A percentile compares a stretch with the other conserved stretches of the same genome.
Evolutionary conservation across 495 filamentous ascomycete species (phyloP).

Genomic region (Penicillium soppii): DNA sequence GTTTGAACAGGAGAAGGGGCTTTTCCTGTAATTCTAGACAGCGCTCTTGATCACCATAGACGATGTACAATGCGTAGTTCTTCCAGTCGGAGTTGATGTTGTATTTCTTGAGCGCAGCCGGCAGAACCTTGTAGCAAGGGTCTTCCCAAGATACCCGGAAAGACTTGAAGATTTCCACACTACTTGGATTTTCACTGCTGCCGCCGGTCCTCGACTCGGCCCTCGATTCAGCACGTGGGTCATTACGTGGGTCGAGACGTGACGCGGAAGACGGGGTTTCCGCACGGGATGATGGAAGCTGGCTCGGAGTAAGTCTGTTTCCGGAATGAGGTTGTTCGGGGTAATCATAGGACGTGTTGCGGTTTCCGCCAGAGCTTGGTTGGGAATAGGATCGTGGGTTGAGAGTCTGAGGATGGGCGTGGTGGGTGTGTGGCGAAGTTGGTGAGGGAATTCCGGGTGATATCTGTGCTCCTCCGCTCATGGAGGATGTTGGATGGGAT

Average conservation of each 20-base stretch:
- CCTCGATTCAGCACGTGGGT: slow-evolving; percentile 20
- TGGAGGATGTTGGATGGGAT: slow-evolving; percentile 67
- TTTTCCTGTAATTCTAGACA: slow-evolving; percentile 90
- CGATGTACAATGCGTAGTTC: slow-evolving; percentile 95
- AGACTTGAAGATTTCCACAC: slow-evolving; percentile 95
- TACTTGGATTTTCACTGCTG: slow-evolving; percentile 30
- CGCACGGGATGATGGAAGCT: slow-evolving; percentile 38
- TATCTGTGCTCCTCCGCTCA: slow-evolving; percentile 67
- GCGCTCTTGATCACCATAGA: slow-evolving; percentile 94
- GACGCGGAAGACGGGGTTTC: slow-evolving; percentile 30
- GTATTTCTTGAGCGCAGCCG: slow-evolving; percentile 94
- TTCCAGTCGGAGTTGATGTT: slow-evolving; percentile 97
- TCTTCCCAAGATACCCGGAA: slow-evolving; percentile 98
- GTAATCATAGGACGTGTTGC: slow-evolving; percentile 40
- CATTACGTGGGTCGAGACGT: slow-evolving; percentile 7
- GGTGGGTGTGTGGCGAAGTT: slow-evolving; percentile 66
- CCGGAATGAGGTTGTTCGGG: slow-evolving; percentile 39
- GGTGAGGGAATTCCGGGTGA: slow-evolving; percentile 78
- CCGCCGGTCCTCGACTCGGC: slow-evolving; percentile 52
- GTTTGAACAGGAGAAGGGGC: slow-evolving; percentile 94
- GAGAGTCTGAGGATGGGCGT: slow-evolving; percentile 46
- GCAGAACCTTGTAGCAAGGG: slow-evolving; percentile 94
- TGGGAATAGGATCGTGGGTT: slow-evolving; percentile 51
- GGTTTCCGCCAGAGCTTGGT: slow-evolving; percentile 27
- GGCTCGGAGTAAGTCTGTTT: slow-evolving; percentile 41